These are phyloP conservation scores for Phoma sp. DNA, from an alignment of 2,329 filamentous ascomycete genomes.

Conservation along the genomic window DNA sequence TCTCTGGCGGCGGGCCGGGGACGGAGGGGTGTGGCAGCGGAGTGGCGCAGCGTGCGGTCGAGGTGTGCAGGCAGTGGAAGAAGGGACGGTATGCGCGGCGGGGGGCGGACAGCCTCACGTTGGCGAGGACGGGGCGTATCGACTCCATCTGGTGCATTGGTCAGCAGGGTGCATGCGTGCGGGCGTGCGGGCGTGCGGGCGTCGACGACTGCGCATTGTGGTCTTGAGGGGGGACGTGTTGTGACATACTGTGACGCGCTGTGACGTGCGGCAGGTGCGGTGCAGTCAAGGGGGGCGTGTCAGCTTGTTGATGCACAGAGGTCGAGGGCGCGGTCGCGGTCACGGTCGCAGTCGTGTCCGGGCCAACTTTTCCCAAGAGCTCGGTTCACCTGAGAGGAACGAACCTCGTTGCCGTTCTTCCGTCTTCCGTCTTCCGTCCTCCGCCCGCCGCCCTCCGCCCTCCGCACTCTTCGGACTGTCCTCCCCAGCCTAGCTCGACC, in stretches of 20 bases:
- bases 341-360: too few relatives aligned
- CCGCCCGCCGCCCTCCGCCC: neutral
- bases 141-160: too few relatives aligned
- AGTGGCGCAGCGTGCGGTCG: conserved; percentile 55
- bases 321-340: too few relatives aligned
- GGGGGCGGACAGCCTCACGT: conserved; percentile 26
- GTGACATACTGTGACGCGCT: too few relatives aligned
- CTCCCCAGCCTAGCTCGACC: conserved; percentile 13
- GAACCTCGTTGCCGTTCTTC: neutral
- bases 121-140: conserved; percentile 36
- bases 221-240: too few relatives aligned
- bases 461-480: neutral
- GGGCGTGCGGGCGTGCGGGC: too few relatives aligned
- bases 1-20: conserved; percentile 65
- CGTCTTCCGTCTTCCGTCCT: neutral
- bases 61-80: conserved; percentile 50
- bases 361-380: conserved; percentile 3
- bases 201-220: too few relatives aligned
- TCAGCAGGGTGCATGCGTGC: too few relatives aligned
- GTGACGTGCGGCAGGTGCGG: neutral
- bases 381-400: neutral
- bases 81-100: conserved; percentile 26
- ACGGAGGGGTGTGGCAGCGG: conserved; percentile 64
- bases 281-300: neutral
- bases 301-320: too few relatives aligned